Base-by-base conservation (phyloP, 208 protist genomes). In the Acanthamoeba triangularis region DNA sequence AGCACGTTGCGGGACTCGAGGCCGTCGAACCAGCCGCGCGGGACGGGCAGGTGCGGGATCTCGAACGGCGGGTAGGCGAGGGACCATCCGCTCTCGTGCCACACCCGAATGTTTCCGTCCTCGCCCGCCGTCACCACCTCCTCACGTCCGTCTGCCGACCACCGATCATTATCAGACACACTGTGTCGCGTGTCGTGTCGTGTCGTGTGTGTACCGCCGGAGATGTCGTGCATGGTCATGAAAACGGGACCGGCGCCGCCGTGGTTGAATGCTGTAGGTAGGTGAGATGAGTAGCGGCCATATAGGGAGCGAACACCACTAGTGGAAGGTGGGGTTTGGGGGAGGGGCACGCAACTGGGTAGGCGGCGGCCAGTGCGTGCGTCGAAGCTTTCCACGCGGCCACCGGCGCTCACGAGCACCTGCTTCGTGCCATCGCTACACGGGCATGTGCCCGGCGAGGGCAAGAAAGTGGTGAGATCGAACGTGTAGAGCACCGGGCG, bases 261-360 rank as follows among this genome's bases (percentile, higher is more conserved):
- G 74, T 82, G 74, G 18, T 82, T 82, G 74, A 82, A 82, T 3
- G 74, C 74, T 82, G 33, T 41, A 78, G 69, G 61, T n/a, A 74
- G 6, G 65, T 13, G 28, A 30, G 7, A 30, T n/a, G 8, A 25
- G 13, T 10, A 74, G 65, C 28, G 54, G 16, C 16, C 37, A 78
- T 78, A 20, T 1, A 78, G 69, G 30, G 20, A 72, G 65, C 23
- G n/a, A 72, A 72, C 30, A 72, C 8, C 7, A 8, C 10, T 1
- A 4, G 30, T 6, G 10, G 65, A 14, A 4, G 65, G 7, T 72
- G 20, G 14, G 10, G 49, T 54, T 54, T 14, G 3, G 49, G 7
- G 49, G 49, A 10, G 7, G 7, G 49, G 13, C 49, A 54, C 25
- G 23, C 14, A 65, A 82, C 74, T n/a, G 74, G 74, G 41, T 18